phyloP scores from a whole-genome alignment of 2,329 filamentous ascomycete genomes.

The Oidium heveae region DNA sequence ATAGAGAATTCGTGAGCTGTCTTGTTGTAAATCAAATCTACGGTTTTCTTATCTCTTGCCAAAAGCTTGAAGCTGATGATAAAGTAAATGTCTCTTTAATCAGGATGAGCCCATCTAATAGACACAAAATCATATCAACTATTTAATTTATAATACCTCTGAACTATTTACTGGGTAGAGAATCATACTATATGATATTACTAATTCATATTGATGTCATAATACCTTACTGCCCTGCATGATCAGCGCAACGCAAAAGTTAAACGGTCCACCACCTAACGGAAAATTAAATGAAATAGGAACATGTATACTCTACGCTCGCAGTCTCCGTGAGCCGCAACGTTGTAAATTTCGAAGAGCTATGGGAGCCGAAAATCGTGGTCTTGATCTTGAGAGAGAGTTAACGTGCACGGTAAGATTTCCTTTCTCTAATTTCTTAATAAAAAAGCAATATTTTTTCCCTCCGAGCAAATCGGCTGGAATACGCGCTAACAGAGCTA shows the following conservation, averaged over 20 bases:
- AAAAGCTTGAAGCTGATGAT: background rate
- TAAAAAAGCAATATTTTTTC: too few species aligned
- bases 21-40: background rate
- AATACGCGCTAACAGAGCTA: slow-evolving; percentile 15
- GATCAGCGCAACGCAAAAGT: background rate
- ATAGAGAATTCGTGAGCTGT: background rate
- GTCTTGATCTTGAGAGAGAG: slow-evolving; percentile 68
- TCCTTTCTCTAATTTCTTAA: background rate
- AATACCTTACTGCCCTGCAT: background rate
- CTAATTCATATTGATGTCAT: background rate
- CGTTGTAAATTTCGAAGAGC: background rate
- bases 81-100: background rate
- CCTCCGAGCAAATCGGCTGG: too few species aligned
- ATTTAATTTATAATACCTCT: background rate
- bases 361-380: slow-evolving; percentile 26
- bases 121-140: background rate
- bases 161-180: background rate
- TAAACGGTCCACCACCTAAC: background rate
- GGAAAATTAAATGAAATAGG: background rate
- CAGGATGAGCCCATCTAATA: background rate
- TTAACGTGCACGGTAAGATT: slow-evolving; percentile 71
- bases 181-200: background rate
- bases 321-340: background rate
- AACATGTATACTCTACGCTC: background rate
- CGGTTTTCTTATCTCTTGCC: background rate